Base-by-base conservation (phyloP, 257 asterid genomes). In the Avicennia marina region DNA sequence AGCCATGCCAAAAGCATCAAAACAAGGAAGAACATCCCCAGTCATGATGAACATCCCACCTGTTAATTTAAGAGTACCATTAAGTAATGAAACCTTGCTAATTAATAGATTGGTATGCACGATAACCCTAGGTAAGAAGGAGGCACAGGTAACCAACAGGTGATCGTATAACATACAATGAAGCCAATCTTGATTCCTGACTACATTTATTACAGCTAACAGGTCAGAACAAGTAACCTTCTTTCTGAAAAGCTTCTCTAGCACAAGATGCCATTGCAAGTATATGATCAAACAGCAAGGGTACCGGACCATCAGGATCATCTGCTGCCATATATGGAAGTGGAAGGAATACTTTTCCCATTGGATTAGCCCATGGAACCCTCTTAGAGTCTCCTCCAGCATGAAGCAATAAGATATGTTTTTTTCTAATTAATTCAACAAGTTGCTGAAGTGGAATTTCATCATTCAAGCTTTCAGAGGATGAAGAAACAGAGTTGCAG, bases 361-460 rank as follows among this genome's bases (percentile, higher is more conserved):
- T 93, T 34, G 97, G 98, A 71, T 93, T 93, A 53, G 97, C 97
- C 98, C 98, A 93, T 33, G 97, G 97, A 53, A 93, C 95, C 80
- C 97, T 69, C 81, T 93, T 86, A 58, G 97, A 93, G 87, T 93
- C 97, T 62, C 97, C 98, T 65, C 95, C 98, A 66, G 96, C 98
- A 73, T 93, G 98, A 72, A 93, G 84, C 67, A 89, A 78, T 65
- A 89, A 72, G 60, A 86, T 75, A 56, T 86, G 95, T 69, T 76
- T 93, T 69, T 78, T 82, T 53, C 84, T 73, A 64, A 93, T 63
- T 67, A 75, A 75, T 56, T 83, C 90, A 48, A 75, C 78, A 62
- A 87, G 82, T 57, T 78, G 47, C 31, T 10, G 60, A 60, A 72
- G 65, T 22, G 71, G 67, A 54, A 36, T 60, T 64, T 81, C 90